Conservation (phyloP, 257 asterid genomes). For the Solanum sejunctum region DNA sequence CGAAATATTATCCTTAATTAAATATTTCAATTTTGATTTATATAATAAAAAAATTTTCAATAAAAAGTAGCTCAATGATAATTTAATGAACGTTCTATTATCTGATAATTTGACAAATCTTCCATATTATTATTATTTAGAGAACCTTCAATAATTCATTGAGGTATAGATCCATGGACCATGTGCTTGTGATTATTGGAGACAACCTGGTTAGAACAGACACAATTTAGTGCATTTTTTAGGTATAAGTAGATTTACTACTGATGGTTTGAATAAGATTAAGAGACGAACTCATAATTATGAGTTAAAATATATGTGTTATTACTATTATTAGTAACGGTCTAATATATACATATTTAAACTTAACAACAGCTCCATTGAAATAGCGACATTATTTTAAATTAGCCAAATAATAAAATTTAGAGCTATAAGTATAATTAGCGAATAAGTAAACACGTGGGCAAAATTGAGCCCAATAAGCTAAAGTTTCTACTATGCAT, state of each 20-base stretch:
- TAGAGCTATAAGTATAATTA: not conserved
- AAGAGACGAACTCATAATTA: not conserved
- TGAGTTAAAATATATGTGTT: not conserved
- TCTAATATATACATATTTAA: not conserved
- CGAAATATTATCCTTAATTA: not conserved
- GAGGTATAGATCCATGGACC: not conserved
- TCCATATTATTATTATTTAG: too few species aligned
- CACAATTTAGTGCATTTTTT: not conserved
- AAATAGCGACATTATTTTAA: fast-evolving
- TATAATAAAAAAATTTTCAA: not conserved
- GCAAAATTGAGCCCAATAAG: too few species aligned
- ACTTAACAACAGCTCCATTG: not conserved
- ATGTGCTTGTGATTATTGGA: not conserved
- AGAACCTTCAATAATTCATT: too few species aligned
- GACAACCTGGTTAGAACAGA: not conserved
- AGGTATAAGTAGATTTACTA: too few species aligned
- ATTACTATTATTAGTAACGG: too few species aligned
- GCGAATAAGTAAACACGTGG: not conserved
- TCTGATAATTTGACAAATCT: not conserved
- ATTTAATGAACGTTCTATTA: not conserved
- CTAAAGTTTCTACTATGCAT: too few species aligned
- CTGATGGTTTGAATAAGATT: not conserved
- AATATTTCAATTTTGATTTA: not conserved
- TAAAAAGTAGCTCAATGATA: not conserved
- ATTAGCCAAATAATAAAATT: not conserved